Evolutionary conservation across 805 yeast species (phyloP), one percentile per base, ranked within the genome.

Genomic region (Ogataea degrootiae): DNA sequence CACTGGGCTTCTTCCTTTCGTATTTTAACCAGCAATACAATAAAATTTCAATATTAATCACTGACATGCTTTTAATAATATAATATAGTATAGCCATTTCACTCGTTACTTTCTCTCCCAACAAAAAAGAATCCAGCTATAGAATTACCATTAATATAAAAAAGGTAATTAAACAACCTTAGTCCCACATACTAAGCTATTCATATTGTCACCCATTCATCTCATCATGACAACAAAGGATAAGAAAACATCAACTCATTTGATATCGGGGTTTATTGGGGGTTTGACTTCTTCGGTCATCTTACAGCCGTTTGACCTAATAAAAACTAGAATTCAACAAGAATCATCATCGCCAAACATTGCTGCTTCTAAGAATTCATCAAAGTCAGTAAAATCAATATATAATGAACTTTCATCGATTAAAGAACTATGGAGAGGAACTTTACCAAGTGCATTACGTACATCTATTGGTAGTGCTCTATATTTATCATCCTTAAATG

Each of bases 391-490:
- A 6, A 35, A 48, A 9, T 48, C 64, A 0, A 67, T 70, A 1
- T 42, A 73, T 14, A 68, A 64, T 45, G 75, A 76, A 41, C 54
- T 85, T 9, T 65, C 67, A 2, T 64, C 70, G 19, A 47, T 73
- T 23, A 63, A 62, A 42, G 80, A 83, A 44, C 71, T 91, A 37
- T 94, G 99, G 99, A 75, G 96, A 46, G 99, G 99, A 0, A 92
- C 96, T 0, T 58, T 90, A 36, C 97, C 99, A 0, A 87, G 96
- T 19, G 90, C 95, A 0, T 58, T 92, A 23, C 74, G 99, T 50
- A 92, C 97, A 0, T 88, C 97, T 0, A 72, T 88, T 12, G 99
- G 99, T 0, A 85, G 95, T 39, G 96, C 94, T 0, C 67, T 94
- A 34, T 94, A 94, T 59, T 73, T 94, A 45, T 77, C 96, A 0